Evolutionary conservation across 768 basidiomycete genomes (phyloP), one percentile per base, ranked within the genome.

Genomic region (Pleurotus tuber-regium): DNA sequence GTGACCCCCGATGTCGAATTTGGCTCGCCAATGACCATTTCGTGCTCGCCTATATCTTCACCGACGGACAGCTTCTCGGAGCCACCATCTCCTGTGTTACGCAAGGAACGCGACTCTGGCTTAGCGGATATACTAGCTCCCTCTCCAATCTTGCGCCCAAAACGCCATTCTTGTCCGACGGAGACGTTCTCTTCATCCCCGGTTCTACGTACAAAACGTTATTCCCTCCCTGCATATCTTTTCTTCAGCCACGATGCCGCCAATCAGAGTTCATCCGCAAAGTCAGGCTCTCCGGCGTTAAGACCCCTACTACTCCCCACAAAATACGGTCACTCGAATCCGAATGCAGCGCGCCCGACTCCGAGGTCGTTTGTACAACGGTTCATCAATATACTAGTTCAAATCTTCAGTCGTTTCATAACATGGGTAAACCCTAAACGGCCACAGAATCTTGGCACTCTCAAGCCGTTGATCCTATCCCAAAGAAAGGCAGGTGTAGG

Each of bases 261-360:
- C 18, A 60, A n/a, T n/a, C n/a, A n/a, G n/a, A n/a, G n/a, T n/a
- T n/a, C 65, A 3, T 61, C 69, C 0, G 60, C 67, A 19, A 61
- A 59, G n/a, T 68, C 76, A 4, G 21, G n/a, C 10, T 31, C 46
- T 12, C 23, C 35, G 23, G 28, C 35, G 4, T 31, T 31, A 12
- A 31, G 23, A 26, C 19, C 16, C 16, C 23, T 48, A 24, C n/a
- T 48, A 30, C 46, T 48, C 16, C 30, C 46, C 4, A 30, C 31
- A 11, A 48, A 48, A 35, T 48, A 33, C 23, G 35, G 14, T 35
- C 10, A 11, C 14, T 21, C 29, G 18, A 9, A 4, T 4, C 11
- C 46, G 23, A 12, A 16, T 18, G 11, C 46, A n/a, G 9, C 41
- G 21, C 5, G 19, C 11, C 12, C 21, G 16, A 35, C n/a, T 5